These are phyloP conservation scores for Rhizopogon sp. DNA, from an alignment of 768 basidiomycete genomes.

Conservation along the genomic window DNA sequence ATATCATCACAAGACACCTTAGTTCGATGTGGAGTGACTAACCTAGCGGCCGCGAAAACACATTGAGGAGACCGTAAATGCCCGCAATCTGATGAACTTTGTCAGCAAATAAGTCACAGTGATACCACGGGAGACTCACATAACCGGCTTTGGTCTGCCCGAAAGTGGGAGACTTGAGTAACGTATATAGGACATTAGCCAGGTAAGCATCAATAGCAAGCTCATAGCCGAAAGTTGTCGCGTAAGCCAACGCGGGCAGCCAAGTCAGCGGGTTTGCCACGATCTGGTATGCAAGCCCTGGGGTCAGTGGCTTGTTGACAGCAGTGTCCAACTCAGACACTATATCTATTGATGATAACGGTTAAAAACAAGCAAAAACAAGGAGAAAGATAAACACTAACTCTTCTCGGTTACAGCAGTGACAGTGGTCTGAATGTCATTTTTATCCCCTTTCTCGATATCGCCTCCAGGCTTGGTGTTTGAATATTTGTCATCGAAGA, in stretches of 20 bases:
- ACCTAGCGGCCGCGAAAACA: conserved; percentile 43
- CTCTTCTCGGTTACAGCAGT: background rate
- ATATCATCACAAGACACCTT: background rate
- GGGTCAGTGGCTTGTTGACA: conserved; percentile 40
- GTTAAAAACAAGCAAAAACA: background rate
- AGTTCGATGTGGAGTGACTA: background rate
- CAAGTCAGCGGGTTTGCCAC: conserved; percentile 43
- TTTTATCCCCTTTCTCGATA: conserved; percentile 23
- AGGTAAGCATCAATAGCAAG: conserved; percentile 52
- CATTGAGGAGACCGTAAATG: conserved; percentile 43
- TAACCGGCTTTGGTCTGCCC: conserved; percentile 51
- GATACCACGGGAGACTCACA: conserved; percentile 27
- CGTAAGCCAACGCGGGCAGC: conserved; percentile 49
- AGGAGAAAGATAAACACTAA: background rate
- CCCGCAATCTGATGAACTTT: conserved; percentile 17
- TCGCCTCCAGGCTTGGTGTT: conserved; percentile 18
- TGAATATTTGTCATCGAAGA: conserved; percentile 12
- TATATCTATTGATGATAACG: conserved; percentile 8
- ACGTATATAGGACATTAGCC: conserved; percentile 37
- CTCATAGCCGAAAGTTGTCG: conserved; percentile 55
- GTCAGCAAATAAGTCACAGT: conserved; percentile 3
- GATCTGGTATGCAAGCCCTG: conserved; percentile 26
- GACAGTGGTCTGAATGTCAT: conserved; percentile 17
- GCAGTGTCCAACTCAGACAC: conserved; percentile 37
- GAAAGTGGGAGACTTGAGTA: conserved; percentile 34